Base-by-base conservation (phyloP, 169 alveolate species). In the Plasmodium fragile region DNA sequence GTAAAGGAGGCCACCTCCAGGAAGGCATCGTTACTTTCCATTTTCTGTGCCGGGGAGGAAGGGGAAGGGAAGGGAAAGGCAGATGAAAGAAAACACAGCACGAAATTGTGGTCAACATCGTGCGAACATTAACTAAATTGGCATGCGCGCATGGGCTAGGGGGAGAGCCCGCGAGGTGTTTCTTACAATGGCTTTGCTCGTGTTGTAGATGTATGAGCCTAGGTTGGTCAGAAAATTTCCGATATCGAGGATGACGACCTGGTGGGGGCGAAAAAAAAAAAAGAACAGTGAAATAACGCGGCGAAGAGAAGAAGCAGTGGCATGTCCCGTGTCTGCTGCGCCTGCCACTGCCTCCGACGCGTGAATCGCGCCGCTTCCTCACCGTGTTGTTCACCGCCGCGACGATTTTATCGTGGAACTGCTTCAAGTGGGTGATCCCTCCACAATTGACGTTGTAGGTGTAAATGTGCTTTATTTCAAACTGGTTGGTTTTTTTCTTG, bases 401-500 rank as follows among this genome's bases (percentile, higher is more conserved):
- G 28, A 84, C 43, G 10, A 84, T 6, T 30, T 84, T 84, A 11
- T 84, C 92, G 28, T 39, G 59, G 41, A 72, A 84, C 55, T 49
- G 92, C 59, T 72, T 75, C 49, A 84, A 34, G 18, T 84, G 83
- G 0, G 92, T 84, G 11, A 84, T 75, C 11, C 92, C 92, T 11
- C 92, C 92, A n/a, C 55, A 72, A n/a, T 73, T 84, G 13, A 84
- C 71, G 28, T 84, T 84, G 45, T 89, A 65, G 1, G 94, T 89
- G 81, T 89, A 89, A 18, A 89, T 59, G 81, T 89, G 94, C 41
- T 89, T 89, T 32, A 89, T 89, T 78, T 89, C 94, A 41, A 79
- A 84, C 34, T 72, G 13, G 79, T 84, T 84, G 32, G 32, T 72
- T 18, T 71, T 77, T 45, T 89, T 89, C 45, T 89, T 89, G 41